phyloP scores from a whole-genome alignment of 495 filamentous ascomycete species.

The Mytilinidion resinicola region DNA sequence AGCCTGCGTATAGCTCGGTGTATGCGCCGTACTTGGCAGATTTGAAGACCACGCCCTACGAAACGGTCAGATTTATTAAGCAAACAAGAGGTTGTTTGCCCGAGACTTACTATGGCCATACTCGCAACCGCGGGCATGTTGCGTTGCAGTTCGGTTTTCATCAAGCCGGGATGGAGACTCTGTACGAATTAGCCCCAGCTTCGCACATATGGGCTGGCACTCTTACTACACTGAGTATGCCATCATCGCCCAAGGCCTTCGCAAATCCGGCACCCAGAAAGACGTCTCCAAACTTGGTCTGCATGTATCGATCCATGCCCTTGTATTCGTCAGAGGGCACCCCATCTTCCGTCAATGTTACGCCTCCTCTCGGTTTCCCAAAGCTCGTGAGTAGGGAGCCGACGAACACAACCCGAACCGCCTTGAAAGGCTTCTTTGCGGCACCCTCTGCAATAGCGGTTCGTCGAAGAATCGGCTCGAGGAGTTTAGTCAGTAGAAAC shows the following conservation, averaged over 20 bases:
- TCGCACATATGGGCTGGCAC: background rate
- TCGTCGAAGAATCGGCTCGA: constrained; percentile 6
- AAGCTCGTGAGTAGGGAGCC: constrained; percentile 1
- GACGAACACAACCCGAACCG: constrained; percentile 16
- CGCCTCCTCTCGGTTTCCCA: constrained; percentile 11
- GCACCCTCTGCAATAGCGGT: background rate
- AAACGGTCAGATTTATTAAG: constrained; percentile 7
- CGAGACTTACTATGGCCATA: constrained; percentile 16
- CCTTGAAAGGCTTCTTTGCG: background rate
- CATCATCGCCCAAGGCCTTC: background rate
- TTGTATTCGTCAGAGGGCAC: background rate
- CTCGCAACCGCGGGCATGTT: constrained; percentile 25
- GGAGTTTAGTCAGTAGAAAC: constrained; percentile 12
- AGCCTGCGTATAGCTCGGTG: constrained; percentile 41
- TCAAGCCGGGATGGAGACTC: constrained; percentile 41
- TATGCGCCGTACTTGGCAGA: constrained; percentile 40
- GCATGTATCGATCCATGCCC: constrained; percentile 18
- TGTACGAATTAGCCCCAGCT: background rate
- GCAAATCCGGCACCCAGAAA: constrained; percentile 15
- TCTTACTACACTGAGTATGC: background rate
- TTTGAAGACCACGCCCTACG: constrained; percentile 29
- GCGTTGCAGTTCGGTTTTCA: constrained; percentile 42
- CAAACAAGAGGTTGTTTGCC: background rate
- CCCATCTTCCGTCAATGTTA: background rate
- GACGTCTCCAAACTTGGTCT: constrained; percentile 11